Conservation (phyloP, 169 alveolate genomes). For the Neospora caninum region DNA sequence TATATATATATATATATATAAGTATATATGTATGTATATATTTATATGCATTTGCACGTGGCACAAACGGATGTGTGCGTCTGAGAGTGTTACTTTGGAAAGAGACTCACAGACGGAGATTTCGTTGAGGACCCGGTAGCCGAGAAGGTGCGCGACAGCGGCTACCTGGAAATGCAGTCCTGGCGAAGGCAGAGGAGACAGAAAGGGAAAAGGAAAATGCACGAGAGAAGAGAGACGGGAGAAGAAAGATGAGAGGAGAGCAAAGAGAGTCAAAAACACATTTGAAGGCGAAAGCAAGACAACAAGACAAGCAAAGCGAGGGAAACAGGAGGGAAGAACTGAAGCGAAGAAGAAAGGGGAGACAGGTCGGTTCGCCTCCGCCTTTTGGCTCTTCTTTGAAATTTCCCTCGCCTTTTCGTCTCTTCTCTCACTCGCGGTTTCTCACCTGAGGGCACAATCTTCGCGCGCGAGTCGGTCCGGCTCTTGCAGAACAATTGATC, state of each 20-base stretch:
- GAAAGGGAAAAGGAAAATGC: background rate
- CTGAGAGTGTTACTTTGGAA: no score
- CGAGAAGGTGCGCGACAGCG: constrained; percentile 29
- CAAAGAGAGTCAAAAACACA: background rate
- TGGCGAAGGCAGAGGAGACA: background rate
- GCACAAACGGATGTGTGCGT: background rate
- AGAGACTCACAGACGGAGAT: constrained; percentile 19
- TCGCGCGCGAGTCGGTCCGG: background rate
- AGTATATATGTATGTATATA: background rate
- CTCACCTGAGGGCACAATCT: background rate
- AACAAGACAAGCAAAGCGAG: background rate
- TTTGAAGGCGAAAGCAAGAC: background rate
- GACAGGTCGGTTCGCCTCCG: no score
- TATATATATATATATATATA: no score
- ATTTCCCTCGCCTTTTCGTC: no score
- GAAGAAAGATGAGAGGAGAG: background rate
- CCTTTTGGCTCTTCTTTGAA: no score
- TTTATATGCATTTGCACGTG: background rate
- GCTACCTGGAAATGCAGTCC: constrained; percentile 33
- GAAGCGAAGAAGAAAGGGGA: no score
- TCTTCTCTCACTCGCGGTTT: no score
- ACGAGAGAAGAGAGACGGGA: background rate
- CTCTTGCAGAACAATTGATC: background rate
- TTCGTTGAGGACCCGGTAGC: constrained; percentile 29
- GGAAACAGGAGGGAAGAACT: background rate